Percentiles rank a stretch among this genome's conserved stretches.
These are phyloP conservation scores for Leishmania tarentolae DNA, from an alignment of 208 protist genomes.

Conservation along the genomic window DNA sequence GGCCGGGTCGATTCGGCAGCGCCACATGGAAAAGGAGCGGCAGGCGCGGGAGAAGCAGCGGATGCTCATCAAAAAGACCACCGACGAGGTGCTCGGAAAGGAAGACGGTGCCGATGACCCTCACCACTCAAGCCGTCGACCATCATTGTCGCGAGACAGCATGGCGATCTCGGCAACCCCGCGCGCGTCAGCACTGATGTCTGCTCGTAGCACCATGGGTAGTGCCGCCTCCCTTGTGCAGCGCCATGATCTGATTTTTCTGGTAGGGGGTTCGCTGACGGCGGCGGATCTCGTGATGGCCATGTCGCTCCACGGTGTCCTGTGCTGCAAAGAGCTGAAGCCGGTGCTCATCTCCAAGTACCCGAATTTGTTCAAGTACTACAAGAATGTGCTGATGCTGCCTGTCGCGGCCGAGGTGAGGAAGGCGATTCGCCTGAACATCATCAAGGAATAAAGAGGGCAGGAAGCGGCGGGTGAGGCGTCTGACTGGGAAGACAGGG, in stretches of 20 bases:
- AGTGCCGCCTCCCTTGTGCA: constrained; percentile 14
- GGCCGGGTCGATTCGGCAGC: constrained; percentile 35
- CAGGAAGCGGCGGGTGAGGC: neutral
- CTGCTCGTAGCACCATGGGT: constrained; percentile 19
- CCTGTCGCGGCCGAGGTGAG: constrained; percentile 60
- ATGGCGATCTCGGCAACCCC: constrained; percentile 23
- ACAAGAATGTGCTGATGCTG: constrained; percentile 55
- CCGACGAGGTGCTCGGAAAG: constrained; percentile 23
- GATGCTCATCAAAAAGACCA: constrained; percentile 26
- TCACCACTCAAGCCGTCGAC: constrained; percentile 7
- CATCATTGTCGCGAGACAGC: constrained; percentile 18
- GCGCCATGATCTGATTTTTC: constrained; percentile 55
- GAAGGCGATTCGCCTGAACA: constrained; percentile 51
- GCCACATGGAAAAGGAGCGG: constrained; percentile 34
- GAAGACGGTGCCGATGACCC: constrained; percentile 5
- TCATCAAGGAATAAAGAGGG: constrained; percentile 18
- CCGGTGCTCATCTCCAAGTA: constrained; percentile 18
- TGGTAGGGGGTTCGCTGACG: constrained; percentile 75
- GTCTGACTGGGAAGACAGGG: neutral
- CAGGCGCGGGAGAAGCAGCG: constrained; percentile 43
- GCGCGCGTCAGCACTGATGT: constrained; percentile 36
- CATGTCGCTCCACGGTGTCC: constrained; percentile 42
- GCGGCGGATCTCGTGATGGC: constrained; percentile 65
- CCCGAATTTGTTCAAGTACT: constrained; percentile 31
- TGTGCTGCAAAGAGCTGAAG: constrained; percentile 27